These are phyloP conservation scores for Beauveria australis DNA, from an alignment of 2,329 filamentous ascomycete genomes.

Conservation along the genomic window DNA sequence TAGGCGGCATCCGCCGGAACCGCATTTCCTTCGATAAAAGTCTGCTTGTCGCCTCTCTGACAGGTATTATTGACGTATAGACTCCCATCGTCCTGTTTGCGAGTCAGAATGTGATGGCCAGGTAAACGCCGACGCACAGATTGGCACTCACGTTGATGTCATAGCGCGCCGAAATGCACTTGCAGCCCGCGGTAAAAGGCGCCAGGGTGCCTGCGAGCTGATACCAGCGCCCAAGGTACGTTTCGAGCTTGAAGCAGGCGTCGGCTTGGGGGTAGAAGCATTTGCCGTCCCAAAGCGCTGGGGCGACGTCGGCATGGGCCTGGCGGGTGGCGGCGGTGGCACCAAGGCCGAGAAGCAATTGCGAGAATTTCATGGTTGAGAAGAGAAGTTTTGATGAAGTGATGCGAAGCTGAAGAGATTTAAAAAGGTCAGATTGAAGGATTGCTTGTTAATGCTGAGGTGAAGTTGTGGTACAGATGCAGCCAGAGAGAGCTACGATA, in stretches of 20 bases:
- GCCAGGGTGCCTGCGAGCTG: constrained; percentile 25
- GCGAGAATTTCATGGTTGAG: not conserved
- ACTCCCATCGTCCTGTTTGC: constrained; percentile 21
- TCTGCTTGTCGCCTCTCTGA: constrained; percentile 18
- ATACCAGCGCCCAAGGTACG: constrained; percentile 26
- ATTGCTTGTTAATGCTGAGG: not conserved
- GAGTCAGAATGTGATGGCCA: not conserved
- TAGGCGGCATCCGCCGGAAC: constrained; percentile 21
- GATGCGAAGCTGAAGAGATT: not conserved
- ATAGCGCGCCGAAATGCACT: constrained; percentile 25
- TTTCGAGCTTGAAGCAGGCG: constrained; percentile 19
- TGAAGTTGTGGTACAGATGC: not conserved
- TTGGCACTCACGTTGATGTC: constrained; percentile 20
- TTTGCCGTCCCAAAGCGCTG: constrained; percentile 22
- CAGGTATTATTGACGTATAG: constrained; percentile 26
- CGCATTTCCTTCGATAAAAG: constrained; percentile 22
- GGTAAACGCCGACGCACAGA: not conserved
- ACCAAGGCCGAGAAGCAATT: not conserved
- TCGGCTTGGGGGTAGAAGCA: constrained; percentile 25
- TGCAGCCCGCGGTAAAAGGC: constrained; percentile 23
- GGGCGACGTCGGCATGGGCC: constrained; percentile 17
- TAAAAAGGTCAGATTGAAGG: too few species aligned
- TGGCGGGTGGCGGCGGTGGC: constrained; percentile 1
- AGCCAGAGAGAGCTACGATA: not conserved
- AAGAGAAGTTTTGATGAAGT: not conserved